Conservation (phyloP, 106 monocot species). For the Ottelia alismoides region DNA sequence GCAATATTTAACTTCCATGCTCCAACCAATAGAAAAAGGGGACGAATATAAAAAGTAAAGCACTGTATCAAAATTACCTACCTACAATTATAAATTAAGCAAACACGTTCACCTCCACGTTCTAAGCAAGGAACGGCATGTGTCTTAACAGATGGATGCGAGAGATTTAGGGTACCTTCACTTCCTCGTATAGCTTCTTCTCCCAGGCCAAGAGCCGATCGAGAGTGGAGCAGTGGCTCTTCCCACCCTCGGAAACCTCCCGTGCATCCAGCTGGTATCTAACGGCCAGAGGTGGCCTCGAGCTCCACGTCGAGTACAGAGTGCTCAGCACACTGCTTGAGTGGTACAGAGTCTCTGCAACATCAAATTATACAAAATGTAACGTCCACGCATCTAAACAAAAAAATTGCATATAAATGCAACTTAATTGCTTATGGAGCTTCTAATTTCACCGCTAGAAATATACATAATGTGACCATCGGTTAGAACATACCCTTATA, state of each 20-base stretch:
- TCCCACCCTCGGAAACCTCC: conserved; percentile 35
- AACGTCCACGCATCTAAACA: too few relatives aligned
- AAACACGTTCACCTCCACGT: neutral
- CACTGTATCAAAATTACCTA: neutral
- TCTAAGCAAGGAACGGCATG: too few relatives aligned
- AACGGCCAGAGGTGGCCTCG: conserved; percentile 87
- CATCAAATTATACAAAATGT: neutral
- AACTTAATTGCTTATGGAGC: too few relatives aligned
- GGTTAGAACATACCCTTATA: too few relatives aligned
- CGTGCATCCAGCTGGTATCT: conserved; percentile 58
- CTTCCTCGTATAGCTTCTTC: conserved; percentile 97
- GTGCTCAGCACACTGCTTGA: conserved; percentile 75
- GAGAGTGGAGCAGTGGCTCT: conserved; percentile 70
- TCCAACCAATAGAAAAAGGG: neutral
- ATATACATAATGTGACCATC: too few relatives aligned
- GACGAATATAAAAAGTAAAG: neutral
- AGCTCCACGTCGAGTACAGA: conserved; percentile 75
- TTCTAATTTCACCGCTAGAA: neutral
- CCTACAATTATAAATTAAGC: neutral
- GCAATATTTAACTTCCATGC: neutral
- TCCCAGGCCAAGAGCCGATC: conserved; percentile 93
- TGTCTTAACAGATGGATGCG: too few relatives aligned
- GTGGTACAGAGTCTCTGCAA: conserved; percentile 92
- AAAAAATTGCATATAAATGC: too few relatives aligned
- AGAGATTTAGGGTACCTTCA: conserved; percentile 42